Conservation (phyloP, 257 asterid genomes). For the Nicotiana attenuata region DNA sequence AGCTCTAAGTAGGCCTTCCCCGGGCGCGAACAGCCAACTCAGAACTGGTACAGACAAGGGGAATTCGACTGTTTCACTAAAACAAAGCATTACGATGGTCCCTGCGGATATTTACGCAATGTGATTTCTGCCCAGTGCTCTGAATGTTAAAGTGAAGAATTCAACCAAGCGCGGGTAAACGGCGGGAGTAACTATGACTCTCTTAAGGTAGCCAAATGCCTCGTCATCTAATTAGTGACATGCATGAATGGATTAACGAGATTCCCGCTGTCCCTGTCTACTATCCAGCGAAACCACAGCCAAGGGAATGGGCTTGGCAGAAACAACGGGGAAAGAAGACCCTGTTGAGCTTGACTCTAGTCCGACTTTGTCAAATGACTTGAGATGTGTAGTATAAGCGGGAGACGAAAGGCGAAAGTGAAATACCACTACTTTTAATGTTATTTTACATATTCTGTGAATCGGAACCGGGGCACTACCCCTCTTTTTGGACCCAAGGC, state of each 20-base stretch:
- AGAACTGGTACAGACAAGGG: too few species aligned
- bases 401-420: conserved; percentile 24
- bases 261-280: neutral
- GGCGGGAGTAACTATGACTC: conserved; percentile 46
- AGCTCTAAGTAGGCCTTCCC: too few species aligned
- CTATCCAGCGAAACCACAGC: too few species aligned
- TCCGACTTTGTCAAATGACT: conserved; percentile 47
- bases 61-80: too few species aligned
- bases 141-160: too few species aligned
- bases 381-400: conserved; percentile 11
- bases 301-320: too few species aligned
- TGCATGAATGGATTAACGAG: conserved; percentile 32
- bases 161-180: conserved; percentile 45
- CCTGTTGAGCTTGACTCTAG: conserved; percentile 77
- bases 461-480: conserved; percentile 18
- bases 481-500: too few species aligned
- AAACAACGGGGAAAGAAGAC: conserved; percentile 58
- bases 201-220: conserved; percentile 57
- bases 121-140: too few species aligned
- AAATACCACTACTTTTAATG: conserved; percentile 29
- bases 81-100: too few species aligned
- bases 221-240: conserved; percentile 47
- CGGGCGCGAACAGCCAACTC: too few species aligned
- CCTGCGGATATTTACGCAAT: too few species aligned
- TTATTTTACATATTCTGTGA: conserved; percentile 37